Conservation (phyloP, 192 early-diverging fungal species). For the Podila verticillata region DNA sequence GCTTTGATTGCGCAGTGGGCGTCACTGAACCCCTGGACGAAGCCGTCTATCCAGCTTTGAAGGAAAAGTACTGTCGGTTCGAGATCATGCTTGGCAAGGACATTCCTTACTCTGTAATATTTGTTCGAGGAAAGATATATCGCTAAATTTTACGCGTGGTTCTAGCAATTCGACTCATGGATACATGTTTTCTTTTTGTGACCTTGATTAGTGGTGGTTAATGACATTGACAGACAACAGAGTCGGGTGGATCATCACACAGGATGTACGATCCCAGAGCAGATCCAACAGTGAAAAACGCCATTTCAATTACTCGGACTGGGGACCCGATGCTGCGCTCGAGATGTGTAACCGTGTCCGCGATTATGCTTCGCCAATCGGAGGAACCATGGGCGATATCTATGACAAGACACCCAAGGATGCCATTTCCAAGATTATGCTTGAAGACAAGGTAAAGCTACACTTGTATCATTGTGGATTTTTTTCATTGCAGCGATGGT, state of each 20-base stretch:
- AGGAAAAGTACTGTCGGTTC: slow-evolving; percentile 29
- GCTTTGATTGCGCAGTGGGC: slow-evolving; percentile 27
- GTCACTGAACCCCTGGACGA: slow-evolving; percentile 32
- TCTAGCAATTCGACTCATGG: neutral
- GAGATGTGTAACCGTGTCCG: slow-evolving; percentile 14
- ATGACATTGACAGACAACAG: slow-evolving; percentile 23
- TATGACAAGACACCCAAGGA: slow-evolving; percentile 29
- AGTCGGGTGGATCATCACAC: slow-evolving; percentile 27
- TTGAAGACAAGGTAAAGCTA: slow-evolving; percentile 44
- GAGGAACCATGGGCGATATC: slow-evolving; percentile 14
- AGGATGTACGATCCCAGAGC: slow-evolving; percentile 8
- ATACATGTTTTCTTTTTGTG: neutral
- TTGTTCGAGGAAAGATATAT: neutral
- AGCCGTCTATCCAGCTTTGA: neutral
- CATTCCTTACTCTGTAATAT: slow-evolving; percentile 18
- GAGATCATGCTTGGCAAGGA: slow-evolving; percentile 34
- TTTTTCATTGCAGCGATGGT: no score
- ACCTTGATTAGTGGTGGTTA: slow-evolving; percentile 23
- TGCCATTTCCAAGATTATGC: slow-evolving; percentile 29
- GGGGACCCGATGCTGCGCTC: slow-evolving; percentile 25
- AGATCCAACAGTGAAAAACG: slow-evolving; percentile 12
- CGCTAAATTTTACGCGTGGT: no score
- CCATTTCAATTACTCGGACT: slow-evolving; percentile 27
- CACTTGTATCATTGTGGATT: neutral
- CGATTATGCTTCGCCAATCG: slow-evolving; percentile 3